Conservation (phyloP, 805 yeast genomes). For the Wickerhamomyces bisporus region DNA sequence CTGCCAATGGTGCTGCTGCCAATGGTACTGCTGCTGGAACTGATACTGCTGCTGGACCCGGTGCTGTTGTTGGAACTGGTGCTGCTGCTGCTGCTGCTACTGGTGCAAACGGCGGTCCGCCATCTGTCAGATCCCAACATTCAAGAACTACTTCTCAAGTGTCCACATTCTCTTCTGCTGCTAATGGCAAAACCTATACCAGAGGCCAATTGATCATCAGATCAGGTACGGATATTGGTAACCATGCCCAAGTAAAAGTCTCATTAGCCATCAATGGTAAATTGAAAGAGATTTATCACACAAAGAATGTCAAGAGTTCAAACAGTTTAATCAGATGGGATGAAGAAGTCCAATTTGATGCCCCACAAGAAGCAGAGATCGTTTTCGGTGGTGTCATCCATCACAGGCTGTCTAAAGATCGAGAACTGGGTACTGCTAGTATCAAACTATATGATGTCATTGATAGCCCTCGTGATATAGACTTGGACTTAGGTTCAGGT, state of each 20-base stretch:
- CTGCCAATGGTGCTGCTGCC: background rate
- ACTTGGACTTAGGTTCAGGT: slow-evolving; percentile 35
- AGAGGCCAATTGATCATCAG: slow-evolving; percentile 49
- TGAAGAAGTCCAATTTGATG: slow-evolving; percentile 64
- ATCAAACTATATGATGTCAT: slow-evolving; percentile 46
- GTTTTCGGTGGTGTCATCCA: slow-evolving; percentile 58
- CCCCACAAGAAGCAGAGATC: slow-evolving; percentile 55
- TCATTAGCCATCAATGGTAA: slow-evolving; percentile 40
- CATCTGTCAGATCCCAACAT: too few relatives aligned
- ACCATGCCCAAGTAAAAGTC: slow-evolving; percentile 48
- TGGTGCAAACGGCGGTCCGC: too few relatives aligned
- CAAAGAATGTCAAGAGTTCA: slow-evolving; percentile 50
- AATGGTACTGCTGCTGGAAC: slow-evolving; percentile 8
- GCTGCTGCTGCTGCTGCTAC: too few relatives aligned
- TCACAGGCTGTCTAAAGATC: slow-evolving; percentile 69
- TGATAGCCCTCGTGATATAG: slow-evolving; percentile 39
- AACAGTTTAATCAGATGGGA: slow-evolving; percentile 47
- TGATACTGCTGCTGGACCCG: too few relatives aligned
- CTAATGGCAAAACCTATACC: slow-evolving; percentile 16
- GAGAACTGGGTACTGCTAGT: slow-evolving; percentile 55
- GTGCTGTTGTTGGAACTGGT: too few relatives aligned
- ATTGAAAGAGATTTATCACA: slow-evolving; percentile 56
- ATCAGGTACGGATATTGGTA: slow-evolving; percentile 39
- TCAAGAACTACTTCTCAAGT: slow-evolving; percentile 18
- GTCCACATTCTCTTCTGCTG: slow-evolving; percentile 19